phyloP scores from a whole-genome alignment of 345 rosid genomes.

The Hevea brasiliensis region DNA sequence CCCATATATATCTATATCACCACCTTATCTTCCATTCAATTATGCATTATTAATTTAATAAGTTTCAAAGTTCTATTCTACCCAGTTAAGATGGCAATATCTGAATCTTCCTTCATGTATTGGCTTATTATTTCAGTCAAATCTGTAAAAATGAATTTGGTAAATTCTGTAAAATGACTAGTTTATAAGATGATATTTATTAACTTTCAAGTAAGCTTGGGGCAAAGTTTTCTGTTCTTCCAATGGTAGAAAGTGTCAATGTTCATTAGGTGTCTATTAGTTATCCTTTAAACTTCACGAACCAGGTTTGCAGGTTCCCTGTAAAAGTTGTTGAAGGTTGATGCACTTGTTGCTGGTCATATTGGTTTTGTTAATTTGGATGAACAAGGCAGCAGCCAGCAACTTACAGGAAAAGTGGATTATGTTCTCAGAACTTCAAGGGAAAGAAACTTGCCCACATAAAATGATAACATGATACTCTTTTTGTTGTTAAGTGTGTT shows the following conservation, averaged over 20 bases:
- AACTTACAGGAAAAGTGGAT: background rate
- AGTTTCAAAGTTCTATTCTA: background rate
- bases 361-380: conserved; percentile 10
- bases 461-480: background rate
- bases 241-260: no score
- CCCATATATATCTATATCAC: background rate
- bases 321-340: conserved; percentile 84
- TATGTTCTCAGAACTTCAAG: background rate
- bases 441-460: background rate
- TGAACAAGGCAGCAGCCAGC: conserved; percentile 9
- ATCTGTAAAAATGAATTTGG: background rate
- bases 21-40: background rate
- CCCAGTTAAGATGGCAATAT: background rate
- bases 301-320: conserved; percentile 56
- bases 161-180: no score
- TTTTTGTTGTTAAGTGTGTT: background rate
- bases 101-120: background rate
- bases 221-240: no score
- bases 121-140: background rate
- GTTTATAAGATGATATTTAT: background rate
- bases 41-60: background rate
- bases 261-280: no score
- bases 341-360: conserved; percentile 9
- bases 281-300: no score
- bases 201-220: no score